These are phyloP conservation scores for Lactifluus subvellereus DNA, from an alignment of 768 basidiomycete genomes.

Conservation along the genomic window DNA sequence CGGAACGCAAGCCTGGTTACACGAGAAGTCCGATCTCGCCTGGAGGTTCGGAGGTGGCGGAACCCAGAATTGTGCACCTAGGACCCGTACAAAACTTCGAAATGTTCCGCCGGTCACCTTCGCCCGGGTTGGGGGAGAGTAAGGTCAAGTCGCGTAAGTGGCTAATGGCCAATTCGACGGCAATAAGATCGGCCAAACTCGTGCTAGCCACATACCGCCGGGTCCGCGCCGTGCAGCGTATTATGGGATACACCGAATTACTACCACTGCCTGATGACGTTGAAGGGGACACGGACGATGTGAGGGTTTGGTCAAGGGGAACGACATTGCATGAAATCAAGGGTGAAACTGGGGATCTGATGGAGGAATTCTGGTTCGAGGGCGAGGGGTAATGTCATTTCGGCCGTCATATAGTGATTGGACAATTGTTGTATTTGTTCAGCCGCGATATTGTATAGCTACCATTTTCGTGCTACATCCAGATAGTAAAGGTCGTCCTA, in stretches of 20 bases:
- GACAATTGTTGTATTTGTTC: background rate
- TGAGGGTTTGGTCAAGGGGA: slow-evolving; percentile 32
- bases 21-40: slow-evolving; percentile 35
- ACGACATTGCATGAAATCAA: slow-evolving; percentile 21
- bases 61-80: slow-evolving; percentile 54
- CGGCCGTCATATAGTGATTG: background rate
- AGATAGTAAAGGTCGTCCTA: background rate
- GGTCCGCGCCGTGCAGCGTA: slow-evolving; percentile 55
- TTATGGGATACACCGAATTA: slow-evolving; percentile 56
- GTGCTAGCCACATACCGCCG: slow-evolving; percentile 54
- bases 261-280: slow-evolving; percentile 42
- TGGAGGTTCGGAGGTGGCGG: slow-evolving; percentile 32
- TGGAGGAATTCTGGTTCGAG: slow-evolving; percentile 21
- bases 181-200: slow-evolving; percentile 46
- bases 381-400: background rate
- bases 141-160: slow-evolving; percentile 4
- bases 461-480: background rate
- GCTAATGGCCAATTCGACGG: slow-evolving; percentile 13
- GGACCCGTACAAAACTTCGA: slow-evolving; percentile 43
- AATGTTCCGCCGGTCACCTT: slow-evolving; percentile 13
- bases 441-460: background rate
- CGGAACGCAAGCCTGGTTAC: slow-evolving; percentile 38
- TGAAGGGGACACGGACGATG: slow-evolving; percentile 25
- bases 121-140: slow-evolving; percentile 11
- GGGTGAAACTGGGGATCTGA: slow-evolving; percentile 25